Conservation (phyloP, 2,329 filamentous ascomycete species). For the Plenodomus tracheiphilus region DNA sequence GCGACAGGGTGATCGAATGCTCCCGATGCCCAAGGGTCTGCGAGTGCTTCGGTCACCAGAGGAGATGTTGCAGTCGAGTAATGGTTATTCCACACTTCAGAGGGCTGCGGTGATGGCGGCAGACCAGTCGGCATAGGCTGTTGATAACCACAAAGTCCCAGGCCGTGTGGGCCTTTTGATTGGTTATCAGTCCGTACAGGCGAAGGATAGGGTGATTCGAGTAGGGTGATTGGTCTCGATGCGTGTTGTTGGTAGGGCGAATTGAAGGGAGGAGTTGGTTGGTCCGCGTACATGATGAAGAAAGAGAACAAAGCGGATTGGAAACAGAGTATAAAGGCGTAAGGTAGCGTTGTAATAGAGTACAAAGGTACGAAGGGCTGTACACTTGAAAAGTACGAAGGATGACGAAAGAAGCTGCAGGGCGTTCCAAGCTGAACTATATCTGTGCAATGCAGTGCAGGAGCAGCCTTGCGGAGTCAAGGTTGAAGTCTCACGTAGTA, state of each 20-base stretch:
- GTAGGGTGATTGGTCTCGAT: conserved; percentile 25
- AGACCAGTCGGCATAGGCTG: conserved; percentile 27
- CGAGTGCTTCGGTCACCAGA: conserved; percentile 32
- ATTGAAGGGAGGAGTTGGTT: conserved; percentile 40
- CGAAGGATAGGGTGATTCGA: conserved; percentile 42
- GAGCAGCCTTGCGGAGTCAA: conserved; percentile 25
- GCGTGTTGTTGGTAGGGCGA: conserved; percentile 42
- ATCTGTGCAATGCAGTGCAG: conserved; percentile 28
- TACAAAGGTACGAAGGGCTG: conserved; percentile 7
- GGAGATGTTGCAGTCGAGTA: conserved; percentile 33
- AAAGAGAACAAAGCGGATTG: conserved; percentile 11
- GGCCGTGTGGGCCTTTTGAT: conserved; percentile 33
- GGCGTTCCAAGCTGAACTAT: conserved; percentile 36
- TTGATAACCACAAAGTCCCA: conserved; percentile 41
- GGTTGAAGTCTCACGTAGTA: conserved; percentile 27
- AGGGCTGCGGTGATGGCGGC: conserved; percentile 42
- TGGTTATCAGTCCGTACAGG: conserved; percentile 37
- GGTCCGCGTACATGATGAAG: conserved; percentile 31
- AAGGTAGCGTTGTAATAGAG: conserved; percentile 3
- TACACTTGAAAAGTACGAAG: conserved; percentile 6
- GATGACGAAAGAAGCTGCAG: conserved; percentile 21
- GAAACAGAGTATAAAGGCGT: conserved; percentile 10
- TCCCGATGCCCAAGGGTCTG: conserved; percentile 37
- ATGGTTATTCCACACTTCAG: conserved; percentile 36
- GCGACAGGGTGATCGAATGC: conserved; percentile 40